A percentile compares a stretch with the other conserved stretches of the same genome.
phyloP scores from a whole-genome alignment of 768 basidiomycete species.

The Ramaria sp. region DNA sequence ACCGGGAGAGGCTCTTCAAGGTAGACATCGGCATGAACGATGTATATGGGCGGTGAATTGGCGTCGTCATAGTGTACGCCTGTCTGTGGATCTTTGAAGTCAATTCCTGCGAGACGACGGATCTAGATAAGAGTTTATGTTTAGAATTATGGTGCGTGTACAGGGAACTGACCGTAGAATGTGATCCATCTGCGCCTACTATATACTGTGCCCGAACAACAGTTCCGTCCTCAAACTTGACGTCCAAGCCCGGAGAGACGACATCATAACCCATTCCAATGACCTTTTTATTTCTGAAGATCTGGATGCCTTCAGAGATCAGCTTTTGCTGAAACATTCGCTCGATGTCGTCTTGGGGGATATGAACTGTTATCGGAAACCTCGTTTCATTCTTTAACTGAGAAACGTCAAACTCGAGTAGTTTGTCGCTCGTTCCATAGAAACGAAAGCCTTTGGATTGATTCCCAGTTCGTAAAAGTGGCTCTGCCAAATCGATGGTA shows the following conservation, averaged over 20 bases:
- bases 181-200: constrained; percentile 40
- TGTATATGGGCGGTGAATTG: constrained; percentile 21
- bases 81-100: constrained; percentile 28
- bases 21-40: constrained; percentile 32
- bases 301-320: constrained; percentile 20
- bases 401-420: constrained; percentile 22
- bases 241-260: constrained; percentile 20
- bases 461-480: constrained; percentile 26
- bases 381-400: constrained; percentile 29
- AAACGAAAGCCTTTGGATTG: constrained; percentile 16
- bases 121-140: no score
- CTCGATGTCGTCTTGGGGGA: constrained; percentile 37
- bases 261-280: constrained; percentile 24
- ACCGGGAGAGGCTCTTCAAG: constrained; percentile 3
- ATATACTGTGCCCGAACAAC: constrained; percentile 34
- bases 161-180: constrained; percentile 32
- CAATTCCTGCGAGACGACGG: not conserved
- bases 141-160: no score
- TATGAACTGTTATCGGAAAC: constrained; percentile 30
- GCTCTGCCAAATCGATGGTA: constrained; percentile 29
- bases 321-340: constrained; percentile 28
- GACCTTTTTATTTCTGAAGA: constrained; percentile 30
- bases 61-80: constrained; percentile 26
- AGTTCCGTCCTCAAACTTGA: constrained; percentile 32
- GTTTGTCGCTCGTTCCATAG: constrained; percentile 20